A percentile compares a stretch with the other conserved stretches of the same genome.
phyloP scores from a whole-genome alignment of 106 monocot genomes.

The Alisma plantagoaquatica region DNA sequence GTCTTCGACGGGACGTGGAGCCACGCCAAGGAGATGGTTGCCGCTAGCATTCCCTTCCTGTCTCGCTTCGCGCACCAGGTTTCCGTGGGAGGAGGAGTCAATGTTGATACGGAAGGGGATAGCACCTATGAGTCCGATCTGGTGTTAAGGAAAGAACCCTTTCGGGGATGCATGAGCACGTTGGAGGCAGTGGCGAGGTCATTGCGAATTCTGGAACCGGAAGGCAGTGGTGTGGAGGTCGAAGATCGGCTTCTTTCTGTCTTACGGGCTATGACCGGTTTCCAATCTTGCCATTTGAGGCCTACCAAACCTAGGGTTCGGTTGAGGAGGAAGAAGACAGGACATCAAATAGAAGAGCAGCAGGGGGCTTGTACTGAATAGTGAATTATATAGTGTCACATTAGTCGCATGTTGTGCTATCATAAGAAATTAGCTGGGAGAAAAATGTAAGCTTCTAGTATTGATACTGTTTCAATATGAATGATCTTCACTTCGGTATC shows the following conservation, averaged over 20 bases:
- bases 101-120: constrained; percentile 33
- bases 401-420: no score
- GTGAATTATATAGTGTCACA: no score
- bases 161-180: constrained; percentile 65
- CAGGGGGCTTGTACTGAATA: no score
- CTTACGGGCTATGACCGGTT: constrained; percentile 51
- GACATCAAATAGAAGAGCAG: no score
- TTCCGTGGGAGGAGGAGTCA: constrained; percentile 15
- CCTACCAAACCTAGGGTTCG: constrained; percentile 19
- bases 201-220: constrained; percentile 50
- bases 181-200: constrained; percentile 84
- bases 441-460: no score
- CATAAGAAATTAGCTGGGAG: no score
- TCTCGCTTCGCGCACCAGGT: constrained; percentile 27
- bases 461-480: no score
- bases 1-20: constrained; percentile 88
- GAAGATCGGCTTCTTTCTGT: constrained; percentile 40
- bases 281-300: constrained; percentile 44
- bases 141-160: constrained; percentile 68
- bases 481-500: no score
- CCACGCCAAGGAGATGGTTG: constrained; percentile 79
- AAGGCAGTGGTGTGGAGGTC: constrained; percentile 27
- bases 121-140: constrained; percentile 64
- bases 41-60: constrained; percentile 53
- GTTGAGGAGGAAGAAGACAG: constrained; percentile 33